phyloP scores from a whole-genome alignment of 2,329 filamentous ascomycete genomes.

The Aotearoamyces nothofagi region DNA sequence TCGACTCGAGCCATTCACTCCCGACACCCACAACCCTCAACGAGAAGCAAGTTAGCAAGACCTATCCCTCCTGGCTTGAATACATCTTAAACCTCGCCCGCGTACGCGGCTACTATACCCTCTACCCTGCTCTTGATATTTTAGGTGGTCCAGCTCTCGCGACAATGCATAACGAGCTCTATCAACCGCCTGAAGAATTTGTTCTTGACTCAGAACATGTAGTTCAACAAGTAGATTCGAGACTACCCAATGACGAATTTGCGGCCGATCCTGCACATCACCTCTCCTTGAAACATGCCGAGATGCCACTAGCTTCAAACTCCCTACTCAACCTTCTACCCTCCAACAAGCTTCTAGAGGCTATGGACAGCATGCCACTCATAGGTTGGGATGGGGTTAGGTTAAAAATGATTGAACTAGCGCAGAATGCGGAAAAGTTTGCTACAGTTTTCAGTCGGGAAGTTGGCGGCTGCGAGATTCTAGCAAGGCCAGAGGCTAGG shows the following conservation, averaged over 20 bases:
- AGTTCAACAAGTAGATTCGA: constrained; percentile 4
- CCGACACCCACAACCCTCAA: constrained; percentile 25
- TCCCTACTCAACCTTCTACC: constrained; percentile 35
- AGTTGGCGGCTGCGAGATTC: not conserved
- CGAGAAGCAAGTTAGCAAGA: constrained; percentile 48
- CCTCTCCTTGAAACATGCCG: constrained; percentile 12
- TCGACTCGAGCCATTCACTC: constrained; percentile 17
- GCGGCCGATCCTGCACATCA: constrained; percentile 15
- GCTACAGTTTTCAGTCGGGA: not conserved
- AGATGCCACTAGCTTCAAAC: constrained; percentile 25
- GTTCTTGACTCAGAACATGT: constrained; percentile 10
- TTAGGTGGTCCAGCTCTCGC: constrained; percentile 34
- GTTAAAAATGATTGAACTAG: constrained; percentile 19
- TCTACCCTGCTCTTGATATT: constrained; percentile 59
- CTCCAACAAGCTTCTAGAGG: constrained; percentile 25
- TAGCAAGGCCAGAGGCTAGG: not conserved
- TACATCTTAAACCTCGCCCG: constrained; percentile 63
- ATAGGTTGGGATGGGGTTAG: constrained; percentile 47
- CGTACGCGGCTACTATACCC: constrained; percentile 58
- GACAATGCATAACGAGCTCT: constrained; percentile 66
- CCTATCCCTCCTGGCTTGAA: constrained; percentile 64
- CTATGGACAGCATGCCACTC: constrained; percentile 35
- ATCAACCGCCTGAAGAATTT: constrained; percentile 57
- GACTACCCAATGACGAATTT: constrained; percentile 7
- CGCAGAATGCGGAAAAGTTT: not conserved